These are phyloP conservation scores for Achaetomiella virescens DNA, from an alignment of 495 filamentous ascomycete genomes.

Conservation along the genomic window DNA sequence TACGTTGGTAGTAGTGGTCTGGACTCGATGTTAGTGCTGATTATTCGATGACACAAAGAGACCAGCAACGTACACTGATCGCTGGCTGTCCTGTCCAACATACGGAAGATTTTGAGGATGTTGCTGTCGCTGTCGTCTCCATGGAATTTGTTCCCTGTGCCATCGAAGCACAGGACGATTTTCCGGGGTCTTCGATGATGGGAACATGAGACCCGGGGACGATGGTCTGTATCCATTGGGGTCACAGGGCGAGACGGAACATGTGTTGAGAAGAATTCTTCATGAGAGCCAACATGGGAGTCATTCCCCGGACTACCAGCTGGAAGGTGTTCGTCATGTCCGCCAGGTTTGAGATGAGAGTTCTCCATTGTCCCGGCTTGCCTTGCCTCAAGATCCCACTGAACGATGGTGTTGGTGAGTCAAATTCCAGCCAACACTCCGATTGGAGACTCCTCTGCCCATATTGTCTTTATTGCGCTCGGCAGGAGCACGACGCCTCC, in stretches of 20 bases:
- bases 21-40: conserved; percentile 7
- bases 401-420: not conserved
- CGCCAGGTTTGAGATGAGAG: conserved; percentile 20
- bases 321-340: not conserved
- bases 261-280: conserved; percentile 25
- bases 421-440: not conserved
- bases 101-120: conserved; percentile 78
- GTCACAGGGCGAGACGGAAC: conserved; percentile 20
- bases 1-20: conserved; percentile 67
- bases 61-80: conserved; percentile 42
- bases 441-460: not conserved
- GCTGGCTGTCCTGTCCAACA: conserved; percentile 49
- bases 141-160: conserved; percentile 80
- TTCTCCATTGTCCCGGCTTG: conserved; percentile 16
- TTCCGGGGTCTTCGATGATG: conserved; percentile 32
- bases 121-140: conserved; percentile 81
- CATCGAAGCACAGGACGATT: conserved; percentile 81
- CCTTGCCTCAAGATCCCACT: not conserved
- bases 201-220: not conserved
- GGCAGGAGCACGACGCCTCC: not conserved
- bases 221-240: conserved; percentile 7
- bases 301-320: not conserved
- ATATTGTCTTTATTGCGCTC: not conserved
- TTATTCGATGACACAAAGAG: not conserved
- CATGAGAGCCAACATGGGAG: not conserved